Percentiles rank a stretch among this genome's conserved stretches.
These are phyloP conservation scores for Hibiscus trionum DNA, from an alignment of 345 rosid species.

Conservation along the genomic window DNA sequence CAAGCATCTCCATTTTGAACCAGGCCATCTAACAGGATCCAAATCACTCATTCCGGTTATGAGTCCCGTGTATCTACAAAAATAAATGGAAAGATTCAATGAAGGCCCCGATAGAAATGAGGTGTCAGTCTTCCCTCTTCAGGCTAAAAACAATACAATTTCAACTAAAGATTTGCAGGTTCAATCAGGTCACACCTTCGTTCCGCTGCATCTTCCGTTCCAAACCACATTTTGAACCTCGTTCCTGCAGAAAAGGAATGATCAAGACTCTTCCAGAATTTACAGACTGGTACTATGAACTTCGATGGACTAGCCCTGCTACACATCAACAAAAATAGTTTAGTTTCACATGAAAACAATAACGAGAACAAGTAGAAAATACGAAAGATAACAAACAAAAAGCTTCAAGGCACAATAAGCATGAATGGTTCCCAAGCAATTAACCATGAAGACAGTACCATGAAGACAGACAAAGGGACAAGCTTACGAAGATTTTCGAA, in stretches of 20 bases:
- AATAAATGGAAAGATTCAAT: neutral
- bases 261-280: conserved; percentile 70
- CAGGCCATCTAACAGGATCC: conserved; percentile 90
- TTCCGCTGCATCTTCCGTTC: conserved; percentile 87
- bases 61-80: conserved; percentile 63
- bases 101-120: neutral
- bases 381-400: neutral
- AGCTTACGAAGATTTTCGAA: no score
- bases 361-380: no score
- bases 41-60: conserved; percentile 71
- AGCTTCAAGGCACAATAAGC: no score
- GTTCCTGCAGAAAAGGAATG: conserved; percentile 64
- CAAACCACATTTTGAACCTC: conserved; percentile 80
- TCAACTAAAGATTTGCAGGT: neutral
- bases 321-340: neutral
- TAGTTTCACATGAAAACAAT: neutral
- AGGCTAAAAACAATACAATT: neutral
- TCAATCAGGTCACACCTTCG: conserved; percentile 50
- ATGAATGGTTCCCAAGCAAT: no score
- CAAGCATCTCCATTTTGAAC: conserved; percentile 94
- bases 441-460: no score
- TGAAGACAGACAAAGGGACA: no score
- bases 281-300: conserved; percentile 58
- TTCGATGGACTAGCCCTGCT: conserved; percentile 68
- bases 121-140: neutral